phyloP scores from a whole-genome alignment of 148 eudicot species.

The Pouteria glomerata region DNA sequence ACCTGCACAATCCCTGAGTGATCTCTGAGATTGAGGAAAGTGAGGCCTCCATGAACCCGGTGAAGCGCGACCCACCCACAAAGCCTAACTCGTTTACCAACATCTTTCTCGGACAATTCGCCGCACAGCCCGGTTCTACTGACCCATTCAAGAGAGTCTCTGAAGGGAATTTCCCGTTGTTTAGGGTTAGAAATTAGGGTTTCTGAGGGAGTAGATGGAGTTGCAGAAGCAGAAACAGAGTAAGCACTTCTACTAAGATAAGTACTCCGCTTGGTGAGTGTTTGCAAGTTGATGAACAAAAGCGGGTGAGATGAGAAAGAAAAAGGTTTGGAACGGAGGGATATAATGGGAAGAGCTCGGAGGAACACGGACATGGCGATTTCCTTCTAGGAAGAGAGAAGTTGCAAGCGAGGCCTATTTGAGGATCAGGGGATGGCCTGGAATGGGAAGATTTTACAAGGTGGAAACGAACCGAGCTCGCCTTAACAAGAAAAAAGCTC shows the following conservation, averaged over 20 bases:
- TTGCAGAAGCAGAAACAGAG: constrained; percentile 17
- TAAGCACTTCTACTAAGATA: background rate
- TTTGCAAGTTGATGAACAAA: constrained; percentile 24
- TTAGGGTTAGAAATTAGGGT: constrained; percentile 19
- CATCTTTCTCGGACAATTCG: constrained; percentile 55
- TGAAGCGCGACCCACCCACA: constrained; percentile 98
- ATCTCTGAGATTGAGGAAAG: constrained; percentile 76
- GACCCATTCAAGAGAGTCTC: constrained; percentile 64
- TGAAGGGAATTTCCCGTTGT: constrained; percentile 8
- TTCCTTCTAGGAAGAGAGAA: background rate
- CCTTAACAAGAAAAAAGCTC: too few species aligned
- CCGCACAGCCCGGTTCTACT: constrained; percentile 63
- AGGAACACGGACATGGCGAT: constrained; percentile 45
- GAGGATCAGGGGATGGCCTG: too few species aligned
- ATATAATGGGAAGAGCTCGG: constrained; percentile 40
- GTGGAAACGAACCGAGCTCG: too few species aligned
- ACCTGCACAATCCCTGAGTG: constrained; percentile 91
- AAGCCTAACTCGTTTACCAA: constrained; percentile 68
- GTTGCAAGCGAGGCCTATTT: too few species aligned
- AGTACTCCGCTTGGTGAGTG: constrained; percentile 5
- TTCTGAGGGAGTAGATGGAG: constrained; percentile 15
- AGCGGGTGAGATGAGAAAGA: constrained; percentile 22
- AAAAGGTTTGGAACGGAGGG: constrained; percentile 37
- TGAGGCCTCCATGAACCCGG: constrained; percentile 74
- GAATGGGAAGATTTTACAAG: too few species aligned